Evolutionary conservation across 176 grass and related monocot species (phyloP).

Genomic region (Oryza meyeriana): DNA sequence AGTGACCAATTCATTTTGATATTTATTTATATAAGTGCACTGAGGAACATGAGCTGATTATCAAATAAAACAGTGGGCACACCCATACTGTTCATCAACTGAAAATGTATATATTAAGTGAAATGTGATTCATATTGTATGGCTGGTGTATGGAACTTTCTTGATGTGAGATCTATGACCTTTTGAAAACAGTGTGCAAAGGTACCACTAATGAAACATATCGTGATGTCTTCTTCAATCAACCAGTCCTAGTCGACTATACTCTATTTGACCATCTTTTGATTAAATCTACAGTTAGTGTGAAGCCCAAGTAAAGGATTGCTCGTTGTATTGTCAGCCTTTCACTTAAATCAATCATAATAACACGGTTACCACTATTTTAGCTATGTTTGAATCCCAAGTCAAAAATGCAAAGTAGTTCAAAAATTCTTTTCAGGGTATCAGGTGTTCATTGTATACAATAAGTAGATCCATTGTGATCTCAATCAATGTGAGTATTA

Average conservation of each 20-base stretch:
- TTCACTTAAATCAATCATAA: background rate
- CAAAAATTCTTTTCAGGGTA: background rate
- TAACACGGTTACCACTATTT: background rate
- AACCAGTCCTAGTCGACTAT: background rate
- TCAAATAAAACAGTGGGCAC: background rate
- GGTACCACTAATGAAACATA: conserved; percentile 21
- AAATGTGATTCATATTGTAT: conserved; percentile 44
- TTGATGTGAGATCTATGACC: conserved; percentile 28
- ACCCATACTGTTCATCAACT: background rate
- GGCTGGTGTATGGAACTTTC: conserved; percentile 30
- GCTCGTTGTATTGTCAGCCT: background rate
- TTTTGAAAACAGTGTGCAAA: conserved; percentile 37
- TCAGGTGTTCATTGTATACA: conserved; percentile 1
- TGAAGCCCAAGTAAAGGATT: conserved; percentile 7
- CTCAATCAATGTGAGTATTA: conserved; percentile 12
- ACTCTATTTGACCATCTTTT: conserved; percentile 34
- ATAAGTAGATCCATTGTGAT: background rate
- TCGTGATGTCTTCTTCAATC: conserved; percentile 18
- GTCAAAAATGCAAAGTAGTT: conserved; percentile 9
- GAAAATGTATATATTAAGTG: conserved; percentile 11
- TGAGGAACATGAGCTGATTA: background rate
- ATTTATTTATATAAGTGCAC: background rate
- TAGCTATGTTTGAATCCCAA: conserved; percentile 25
- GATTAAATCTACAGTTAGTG: background rate
- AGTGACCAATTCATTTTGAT: background rate